A percentile compares a stretch with the other conserved stretches of the same genome.
phyloP scores from a whole-genome alignment of 129 eudicot species.

The Helianthus annuus region DNA sequence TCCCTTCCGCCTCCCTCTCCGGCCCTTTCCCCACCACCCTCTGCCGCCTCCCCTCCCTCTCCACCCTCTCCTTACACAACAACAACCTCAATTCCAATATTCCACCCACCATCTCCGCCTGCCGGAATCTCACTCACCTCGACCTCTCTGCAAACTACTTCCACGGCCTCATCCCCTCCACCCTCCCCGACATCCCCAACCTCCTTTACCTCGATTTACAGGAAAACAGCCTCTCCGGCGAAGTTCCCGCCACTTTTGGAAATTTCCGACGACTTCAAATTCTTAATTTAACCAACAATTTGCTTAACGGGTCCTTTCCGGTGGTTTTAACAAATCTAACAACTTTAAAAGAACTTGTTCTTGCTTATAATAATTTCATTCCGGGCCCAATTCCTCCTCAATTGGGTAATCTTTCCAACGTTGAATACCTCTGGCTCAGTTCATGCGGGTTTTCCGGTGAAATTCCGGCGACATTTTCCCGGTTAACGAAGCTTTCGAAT shows the following conservation, averaged over 20 bases:
- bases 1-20: constrained; percentile 48
- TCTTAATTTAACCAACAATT: constrained; percentile 39
- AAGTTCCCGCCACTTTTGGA: constrained; percentile 44
- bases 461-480: constrained; percentile 46
- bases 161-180: constrained; percentile 44
- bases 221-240: constrained; percentile 55
- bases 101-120: constrained; percentile 51
- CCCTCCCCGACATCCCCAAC: constrained; percentile 47
- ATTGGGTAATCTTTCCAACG: too few relatives aligned
- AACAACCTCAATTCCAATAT: constrained; percentile 54
- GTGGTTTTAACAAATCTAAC: background rate
- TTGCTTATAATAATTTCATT: too few relatives aligned
- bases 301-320: constrained; percentile 52
- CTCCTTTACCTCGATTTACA: constrained; percentile 40
- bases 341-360: too few relatives aligned
- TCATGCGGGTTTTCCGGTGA: constrained; percentile 44
- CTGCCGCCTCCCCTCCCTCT: constrained; percentile 66
- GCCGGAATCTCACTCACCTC: constrained; percentile 52
- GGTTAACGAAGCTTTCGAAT: constrained; percentile 43
- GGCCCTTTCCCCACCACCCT: constrained; percentile 57
- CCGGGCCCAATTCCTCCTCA: too few relatives aligned
- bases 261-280: constrained; percentile 45
- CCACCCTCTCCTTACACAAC: constrained; percentile 46
- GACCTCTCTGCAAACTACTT: constrained; percentile 63
- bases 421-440: too few relatives aligned